These are phyloP conservation scores for Aspergillus cavernicola DNA, from an alignment of 495 filamentous ascomycete species.

Conservation along the genomic window DNA sequence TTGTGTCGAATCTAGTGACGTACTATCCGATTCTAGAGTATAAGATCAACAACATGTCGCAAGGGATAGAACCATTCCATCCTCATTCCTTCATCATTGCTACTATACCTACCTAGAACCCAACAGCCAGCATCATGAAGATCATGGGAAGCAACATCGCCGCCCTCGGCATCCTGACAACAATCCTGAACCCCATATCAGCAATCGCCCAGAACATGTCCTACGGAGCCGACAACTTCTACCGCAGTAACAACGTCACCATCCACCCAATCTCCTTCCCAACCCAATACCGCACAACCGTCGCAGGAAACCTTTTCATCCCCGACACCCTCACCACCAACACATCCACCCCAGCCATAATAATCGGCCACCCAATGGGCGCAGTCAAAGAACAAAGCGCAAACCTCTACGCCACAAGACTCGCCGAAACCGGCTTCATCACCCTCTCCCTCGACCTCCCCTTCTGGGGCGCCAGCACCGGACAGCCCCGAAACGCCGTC, in stretches of 20 bases:
- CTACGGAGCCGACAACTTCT: conserved; percentile 28
- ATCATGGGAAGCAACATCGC: neutral
- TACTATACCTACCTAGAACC: no score
- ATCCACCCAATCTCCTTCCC: conserved; percentile 19
- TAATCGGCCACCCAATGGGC: no score
- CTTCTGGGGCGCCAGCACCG: conserved; percentile 24
- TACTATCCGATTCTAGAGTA: no score
- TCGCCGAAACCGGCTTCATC: conserved; percentile 38
- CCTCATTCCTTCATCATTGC: no score
- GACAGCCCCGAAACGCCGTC: conserved; percentile 29
- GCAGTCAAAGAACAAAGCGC: no score
- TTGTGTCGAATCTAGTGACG: no score
- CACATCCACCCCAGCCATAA: no score
- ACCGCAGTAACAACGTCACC: conserved; percentile 23
- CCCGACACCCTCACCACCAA: conserved; percentile 10
- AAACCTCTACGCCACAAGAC: neutral
- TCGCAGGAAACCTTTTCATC: conserved; percentile 24
- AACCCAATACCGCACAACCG: conserved; percentile 19
- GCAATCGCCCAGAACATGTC: conserved; percentile 28
- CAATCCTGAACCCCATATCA: neutral
- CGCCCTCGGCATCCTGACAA: neutral
- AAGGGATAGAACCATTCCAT: no score
- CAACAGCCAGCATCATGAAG: neutral
- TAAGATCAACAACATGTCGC: no score
- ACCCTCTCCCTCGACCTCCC: conserved; percentile 33